Base-by-base conservation (phyloP, 164 flowering plant genomes). In the Vitis amurensis region DNA sequence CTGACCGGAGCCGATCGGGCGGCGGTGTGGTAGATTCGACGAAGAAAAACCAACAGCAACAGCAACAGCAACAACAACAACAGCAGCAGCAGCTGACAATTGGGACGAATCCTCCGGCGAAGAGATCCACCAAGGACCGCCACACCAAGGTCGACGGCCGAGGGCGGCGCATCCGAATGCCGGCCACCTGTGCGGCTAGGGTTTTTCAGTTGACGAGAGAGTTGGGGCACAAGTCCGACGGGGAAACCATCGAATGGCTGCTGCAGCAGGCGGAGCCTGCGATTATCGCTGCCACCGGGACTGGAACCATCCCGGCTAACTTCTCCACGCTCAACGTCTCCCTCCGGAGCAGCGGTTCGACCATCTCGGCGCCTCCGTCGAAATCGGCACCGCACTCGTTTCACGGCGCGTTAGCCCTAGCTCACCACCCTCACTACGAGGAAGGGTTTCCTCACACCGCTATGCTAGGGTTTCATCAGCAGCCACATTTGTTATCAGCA, bases 201-300 rank as follows among this genome's bases (percentile, higher is more conserved):
- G 94, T 91, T 15, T 91, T 90, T 52, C 97, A 91, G 59, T 58
- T 91, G 68, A 91, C 94, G 0, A 69, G 88, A 27, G 94, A 90
- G 66, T 71, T 91, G 63, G 90, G 94, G 9, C 88, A 89, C 63
- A 88, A 91, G 67, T 89, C 97, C 48, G 97, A 91, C 66, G 95
- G 95, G 0, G 92, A 90, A 71, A 90, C 95, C 1, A 86, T 90
- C 14, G 91, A 87, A 77, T 91, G 97, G 97, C 80, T 91, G 13
- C 67, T 91, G 4, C 94, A 89, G 55, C 97, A 92, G 52, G 95
- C 95, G 0, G 97, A 90, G 83, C 92, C 92, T 2, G 91, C 95
- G 2, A 89, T 92, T 52, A 83, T 92, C n/a, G 87, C 90, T 3
- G 84, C 97, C 74, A 92, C 97, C 0, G 97, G 97, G 0, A 91